These are phyloP conservation scores for Trametes maxima DNA, from an alignment of 768 basidiomycete genomes.

Conservation along the genomic window DNA sequence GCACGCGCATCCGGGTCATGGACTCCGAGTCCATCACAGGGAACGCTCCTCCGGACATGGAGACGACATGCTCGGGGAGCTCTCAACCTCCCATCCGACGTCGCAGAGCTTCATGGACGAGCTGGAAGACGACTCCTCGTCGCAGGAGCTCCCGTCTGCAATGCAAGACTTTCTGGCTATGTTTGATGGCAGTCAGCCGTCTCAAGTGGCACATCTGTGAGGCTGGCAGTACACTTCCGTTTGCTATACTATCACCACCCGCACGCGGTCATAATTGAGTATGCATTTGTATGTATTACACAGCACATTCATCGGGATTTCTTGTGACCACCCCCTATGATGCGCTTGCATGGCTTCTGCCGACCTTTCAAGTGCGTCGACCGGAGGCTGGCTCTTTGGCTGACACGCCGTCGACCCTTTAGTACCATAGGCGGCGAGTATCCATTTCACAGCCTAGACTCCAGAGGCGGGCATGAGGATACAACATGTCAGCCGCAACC, in stretches of 20 bases:
- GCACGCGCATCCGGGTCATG: too few relatives aligned
- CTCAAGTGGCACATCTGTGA: background rate
- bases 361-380: too few relatives aligned
- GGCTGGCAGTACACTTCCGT: too few relatives aligned
- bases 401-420: background rate
- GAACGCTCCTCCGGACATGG: background rate
- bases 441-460: background rate
- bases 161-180: slow-evolving; percentile 9
- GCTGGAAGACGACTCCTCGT: background rate
- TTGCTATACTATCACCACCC: too few relatives aligned
- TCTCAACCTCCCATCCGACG: background rate
- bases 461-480: slow-evolving; percentile 1
- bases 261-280: too few relatives aligned
- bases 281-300: too few relatives aligned
- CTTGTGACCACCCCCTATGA: too few relatives aligned
- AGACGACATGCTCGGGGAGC: background rate
- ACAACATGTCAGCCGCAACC: slow-evolving; percentile 5
- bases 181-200: slow-evolving; percentile 5
- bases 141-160: background rate
- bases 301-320: too few relatives aligned
- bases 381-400: background rate
- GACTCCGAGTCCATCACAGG: too few relatives aligned
- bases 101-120: background rate
- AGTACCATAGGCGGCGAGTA: too few relatives aligned
- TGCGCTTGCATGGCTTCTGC: too few relatives aligned